These are phyloP conservation scores for Marsdenia floribunda DNA, from an alignment of 257 asterid genomes.

Conservation along the genomic window DNA sequence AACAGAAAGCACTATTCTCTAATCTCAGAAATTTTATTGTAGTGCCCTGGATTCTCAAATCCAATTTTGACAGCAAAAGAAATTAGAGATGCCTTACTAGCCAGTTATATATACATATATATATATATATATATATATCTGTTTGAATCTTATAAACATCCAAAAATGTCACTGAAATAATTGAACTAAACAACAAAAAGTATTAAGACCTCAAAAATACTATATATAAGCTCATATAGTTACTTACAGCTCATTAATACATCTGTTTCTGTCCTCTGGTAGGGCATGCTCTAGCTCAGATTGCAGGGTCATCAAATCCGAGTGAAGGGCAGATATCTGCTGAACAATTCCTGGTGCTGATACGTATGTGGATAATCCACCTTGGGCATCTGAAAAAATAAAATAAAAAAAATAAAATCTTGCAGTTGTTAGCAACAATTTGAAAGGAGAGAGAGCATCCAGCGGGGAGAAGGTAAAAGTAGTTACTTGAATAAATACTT, in stretches of 20 bases:
- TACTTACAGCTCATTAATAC: conserved; percentile 88
- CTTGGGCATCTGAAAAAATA: conserved; percentile 67
- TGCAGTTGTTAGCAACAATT: not conserved
- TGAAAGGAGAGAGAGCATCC: conserved; percentile 5
- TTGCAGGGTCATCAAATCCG: conserved; percentile 74
- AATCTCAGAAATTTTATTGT: no score
- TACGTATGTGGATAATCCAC: conserved; percentile 82
- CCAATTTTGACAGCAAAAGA: not conserved
- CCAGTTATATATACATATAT: not conserved
- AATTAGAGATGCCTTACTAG: not conserved
- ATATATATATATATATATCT: not conserved
- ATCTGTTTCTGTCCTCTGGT: conserved; percentile 90
- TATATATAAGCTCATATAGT: conserved; percentile 1
- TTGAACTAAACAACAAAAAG: not conserved
- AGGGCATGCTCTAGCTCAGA: conserved; percentile 95
- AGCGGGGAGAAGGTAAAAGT: conserved; percentile 16
- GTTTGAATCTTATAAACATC: not conserved
- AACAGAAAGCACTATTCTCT: not conserved
- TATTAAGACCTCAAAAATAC: not conserved
- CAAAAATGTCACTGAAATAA: not conserved
- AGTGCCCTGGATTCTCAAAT: no score
- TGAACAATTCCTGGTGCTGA: conserved; percentile 96
- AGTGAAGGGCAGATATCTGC: conserved; percentile 81
- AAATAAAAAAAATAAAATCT: not conserved
- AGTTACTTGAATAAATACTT: conserved; percentile 88